Conservation (phyloP, 768 basidiomycete genomes). For the Royoungia palumana region DNA sequence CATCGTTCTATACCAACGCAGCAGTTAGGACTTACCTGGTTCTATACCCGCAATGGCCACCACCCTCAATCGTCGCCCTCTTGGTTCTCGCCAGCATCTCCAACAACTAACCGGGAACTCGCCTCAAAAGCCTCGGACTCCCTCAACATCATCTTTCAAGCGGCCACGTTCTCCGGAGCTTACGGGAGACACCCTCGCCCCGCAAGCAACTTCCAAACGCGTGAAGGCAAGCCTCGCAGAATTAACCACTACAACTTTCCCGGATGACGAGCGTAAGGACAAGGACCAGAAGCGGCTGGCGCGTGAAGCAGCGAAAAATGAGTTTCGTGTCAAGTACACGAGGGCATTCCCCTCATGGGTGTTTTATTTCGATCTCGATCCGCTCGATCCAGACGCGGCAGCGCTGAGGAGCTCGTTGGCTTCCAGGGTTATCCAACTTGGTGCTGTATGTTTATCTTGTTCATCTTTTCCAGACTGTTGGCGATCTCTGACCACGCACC, state of each 20-base stretch:
- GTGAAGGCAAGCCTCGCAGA: slow-evolving; percentile 34
- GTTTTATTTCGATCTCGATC: slow-evolving; percentile 80
- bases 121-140: slow-evolving; percentile 34
- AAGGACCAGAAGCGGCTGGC: slow-evolving; percentile 48
- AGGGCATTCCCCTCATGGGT: slow-evolving; percentile 79
- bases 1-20: background rate
- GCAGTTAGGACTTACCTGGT: slow-evolving; percentile 4
- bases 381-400: slow-evolving; percentile 36
- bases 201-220: slow-evolving; percentile 40
- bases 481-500: slow-evolving; percentile 5
- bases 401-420: slow-evolving; percentile 43
- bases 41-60: slow-evolving; percentile 39
- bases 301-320: slow-evolving; percentile 54
- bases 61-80: slow-evolving; percentile 44
- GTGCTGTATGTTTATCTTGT: slow-evolving; percentile 59
- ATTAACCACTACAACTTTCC: slow-evolving; percentile 16
- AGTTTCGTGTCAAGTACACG: slow-evolving; percentile 82
- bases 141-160: slow-evolving; percentile 38
- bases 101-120: slow-evolving; percentile 34
- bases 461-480: background rate
- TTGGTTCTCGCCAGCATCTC: slow-evolving; percentile 41
- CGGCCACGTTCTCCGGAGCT: slow-evolving; percentile 53
- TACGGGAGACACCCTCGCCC: slow-evolving; percentile 26
- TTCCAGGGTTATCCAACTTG: slow-evolving; percentile 59
- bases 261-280: slow-evolving; percentile 41